phyloP scores from a whole-genome alignment of 345 rosid species.

The Mercurialis annua region DNA sequence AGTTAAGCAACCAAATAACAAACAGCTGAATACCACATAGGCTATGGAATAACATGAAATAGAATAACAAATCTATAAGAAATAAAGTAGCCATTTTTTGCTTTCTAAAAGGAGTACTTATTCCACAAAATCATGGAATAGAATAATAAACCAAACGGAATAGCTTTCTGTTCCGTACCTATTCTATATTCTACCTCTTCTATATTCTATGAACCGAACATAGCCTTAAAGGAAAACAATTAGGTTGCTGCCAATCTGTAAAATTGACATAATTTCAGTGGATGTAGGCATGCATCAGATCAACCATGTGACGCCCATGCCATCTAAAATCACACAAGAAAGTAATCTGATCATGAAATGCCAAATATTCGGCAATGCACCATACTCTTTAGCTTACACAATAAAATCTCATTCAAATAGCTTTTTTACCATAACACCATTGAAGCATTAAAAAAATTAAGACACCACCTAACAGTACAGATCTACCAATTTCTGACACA shows the following conservation, averaged over 20 bases:
- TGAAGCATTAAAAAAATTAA: neutral
- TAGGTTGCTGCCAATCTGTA: no score
- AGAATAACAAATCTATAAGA: neutral
- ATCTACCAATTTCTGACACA: no score
- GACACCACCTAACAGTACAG: conserved; percentile 6
- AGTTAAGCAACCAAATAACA: neutral
- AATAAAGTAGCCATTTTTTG: no score
- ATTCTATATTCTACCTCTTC: no score
- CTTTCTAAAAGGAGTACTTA: no score
- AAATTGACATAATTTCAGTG: neutral
- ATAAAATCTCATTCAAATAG: neutral
- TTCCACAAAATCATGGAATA: no score
- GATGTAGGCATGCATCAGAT: neutral
- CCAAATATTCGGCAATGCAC: neutral
- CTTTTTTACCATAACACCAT: neutral
- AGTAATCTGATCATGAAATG: neutral
- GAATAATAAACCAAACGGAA: no score
- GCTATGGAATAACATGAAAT: no score
- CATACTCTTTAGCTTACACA: neutral
- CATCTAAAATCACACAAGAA: neutral
- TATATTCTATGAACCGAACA: no score
- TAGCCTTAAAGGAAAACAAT: no score
- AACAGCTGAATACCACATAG: neutral
- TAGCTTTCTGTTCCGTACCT: no score
- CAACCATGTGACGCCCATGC: neutral